Conservation (phyloP, 495 filamentous ascomycete genomes). For the Xylaria flabelliformis region DNA sequence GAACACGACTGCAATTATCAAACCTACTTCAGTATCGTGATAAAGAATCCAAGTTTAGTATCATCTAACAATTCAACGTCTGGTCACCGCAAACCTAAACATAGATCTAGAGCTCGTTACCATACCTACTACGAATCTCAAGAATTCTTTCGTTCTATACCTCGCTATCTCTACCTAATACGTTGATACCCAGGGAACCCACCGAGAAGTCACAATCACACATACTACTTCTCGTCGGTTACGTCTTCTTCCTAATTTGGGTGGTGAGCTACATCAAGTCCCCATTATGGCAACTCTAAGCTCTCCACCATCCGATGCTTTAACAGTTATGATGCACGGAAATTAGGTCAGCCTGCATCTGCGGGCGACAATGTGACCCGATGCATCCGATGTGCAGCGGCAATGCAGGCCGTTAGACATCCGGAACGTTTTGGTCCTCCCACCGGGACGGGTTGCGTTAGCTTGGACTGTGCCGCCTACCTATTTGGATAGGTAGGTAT, state of each 20-base stretch:
- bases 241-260: background rate
- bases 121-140: background rate
- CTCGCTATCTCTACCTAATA: background rate
- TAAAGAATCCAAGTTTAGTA: background rate
- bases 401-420: conserved; percentile 19
- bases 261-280: background rate
- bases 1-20: background rate
- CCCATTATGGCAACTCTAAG: background rate
- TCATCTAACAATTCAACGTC: too few relatives aligned
- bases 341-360: conserved; percentile 5
- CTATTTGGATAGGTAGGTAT: background rate
- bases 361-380: conserved; percentile 6
- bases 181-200: background rate
- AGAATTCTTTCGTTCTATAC: background rate
- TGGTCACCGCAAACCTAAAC: too few relatives aligned
- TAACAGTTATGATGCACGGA: background rate
- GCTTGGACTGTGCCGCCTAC: background rate
- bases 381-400: conserved; percentile 19
- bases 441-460: background rate
- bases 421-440: background rate
- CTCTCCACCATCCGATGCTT: background rate
- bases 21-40: background rate
- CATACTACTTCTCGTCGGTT: background rate
- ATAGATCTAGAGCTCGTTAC: background rate
- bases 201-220: background rate